phyloP scores from a whole-genome alignment of 306 rosid genomes.

The Oemleria cerasiformis region DNA sequence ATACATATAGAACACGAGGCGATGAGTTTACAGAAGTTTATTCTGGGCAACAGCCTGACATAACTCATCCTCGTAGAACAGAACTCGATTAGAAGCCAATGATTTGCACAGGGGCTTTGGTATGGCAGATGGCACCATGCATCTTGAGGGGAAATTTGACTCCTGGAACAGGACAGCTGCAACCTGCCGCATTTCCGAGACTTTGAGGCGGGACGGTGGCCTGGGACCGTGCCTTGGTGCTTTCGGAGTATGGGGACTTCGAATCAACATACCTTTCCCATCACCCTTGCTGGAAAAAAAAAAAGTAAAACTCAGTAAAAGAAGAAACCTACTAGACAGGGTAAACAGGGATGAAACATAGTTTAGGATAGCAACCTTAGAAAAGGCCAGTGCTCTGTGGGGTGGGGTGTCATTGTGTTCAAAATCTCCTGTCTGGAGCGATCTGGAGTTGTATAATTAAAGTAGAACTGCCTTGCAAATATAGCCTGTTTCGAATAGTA shows the following conservation, averaged over 20 bases:
- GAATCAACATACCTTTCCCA: constrained; percentile 50
- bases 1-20: constrained; percentile 40
- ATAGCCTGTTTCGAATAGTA: constrained; percentile 44
- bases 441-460: constrained; percentile 91
- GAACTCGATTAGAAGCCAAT: constrained; percentile 82
- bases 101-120: constrained; percentile 81
- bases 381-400: constrained; percentile 83
- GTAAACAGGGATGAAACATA: background rate
- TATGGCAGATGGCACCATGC: constrained; percentile 68
- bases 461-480: constrained; percentile 80
- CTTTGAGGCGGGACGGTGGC: constrained; percentile 85
- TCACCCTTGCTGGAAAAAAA: constrained; percentile 59
- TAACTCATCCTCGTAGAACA: constrained; percentile 91
- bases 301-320: background rate
- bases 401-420: constrained; percentile 66
- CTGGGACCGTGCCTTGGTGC: constrained; percentile 93
- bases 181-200: constrained; percentile 84
- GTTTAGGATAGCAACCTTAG: constrained; percentile 37
- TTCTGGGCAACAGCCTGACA: constrained; percentile 98
- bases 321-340: background rate
- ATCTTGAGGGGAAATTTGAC: constrained; percentile 60
- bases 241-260: constrained; percentile 81
- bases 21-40: constrained; percentile 57
- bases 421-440: constrained; percentile 80
- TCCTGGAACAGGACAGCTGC: constrained; percentile 94